Percentiles rank a stretch among this genome's conserved stretches.
Conservation (phyloP, 2,329 filamentous ascomycete genomes). For the Acrocalymma vagum region DNA sequence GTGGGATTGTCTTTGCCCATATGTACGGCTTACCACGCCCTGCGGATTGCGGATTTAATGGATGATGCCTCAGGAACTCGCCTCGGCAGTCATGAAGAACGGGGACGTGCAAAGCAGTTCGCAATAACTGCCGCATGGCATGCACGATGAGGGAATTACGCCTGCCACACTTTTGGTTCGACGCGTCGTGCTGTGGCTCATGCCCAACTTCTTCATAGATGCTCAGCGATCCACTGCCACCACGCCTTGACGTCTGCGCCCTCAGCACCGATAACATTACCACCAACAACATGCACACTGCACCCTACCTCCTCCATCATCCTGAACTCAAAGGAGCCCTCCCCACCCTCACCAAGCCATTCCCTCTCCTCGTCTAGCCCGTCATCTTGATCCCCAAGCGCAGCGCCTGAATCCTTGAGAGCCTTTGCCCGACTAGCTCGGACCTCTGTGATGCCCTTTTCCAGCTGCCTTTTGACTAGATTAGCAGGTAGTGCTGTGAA, state of each 20-base stretch:
- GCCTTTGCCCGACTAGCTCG: slow-evolving; percentile 78
- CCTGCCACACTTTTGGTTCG: not conserved
- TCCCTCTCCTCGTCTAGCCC: slow-evolving; percentile 73
- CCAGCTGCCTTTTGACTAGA: slow-evolving; percentile 77
- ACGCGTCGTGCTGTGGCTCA: slow-evolving; percentile 2
- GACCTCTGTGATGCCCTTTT: slow-evolving; percentile 82
- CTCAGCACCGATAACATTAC: slow-evolving; percentile 70
- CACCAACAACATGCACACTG: slow-evolving; percentile 78
- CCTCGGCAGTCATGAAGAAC: too few relatives aligned
- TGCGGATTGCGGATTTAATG: too few relatives aligned
- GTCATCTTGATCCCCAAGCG: slow-evolving; percentile 62
- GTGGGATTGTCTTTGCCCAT: too few relatives aligned
- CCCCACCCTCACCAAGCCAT: slow-evolving; percentile 83
- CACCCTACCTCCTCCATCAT: slow-evolving; percentile 87
- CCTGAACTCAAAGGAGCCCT: slow-evolving; percentile 78
- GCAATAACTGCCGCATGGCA: too few relatives aligned
- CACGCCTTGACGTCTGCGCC: slow-evolving; percentile 80
- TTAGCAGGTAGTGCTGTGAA: slow-evolving; percentile 88
- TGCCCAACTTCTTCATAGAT: slow-evolving; percentile 61
- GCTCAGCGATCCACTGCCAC: slow-evolving; percentile 89
- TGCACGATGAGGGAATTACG: too few relatives aligned
- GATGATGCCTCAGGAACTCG: too few relatives aligned
- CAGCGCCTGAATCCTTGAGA: slow-evolving; percentile 82
- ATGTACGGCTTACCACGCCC: too few relatives aligned
- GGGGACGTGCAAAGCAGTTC: too few relatives aligned